Base-by-base conservation (phyloP, 2,329 filamentous ascomycete species). In the Verticillium klebahnii region DNA sequence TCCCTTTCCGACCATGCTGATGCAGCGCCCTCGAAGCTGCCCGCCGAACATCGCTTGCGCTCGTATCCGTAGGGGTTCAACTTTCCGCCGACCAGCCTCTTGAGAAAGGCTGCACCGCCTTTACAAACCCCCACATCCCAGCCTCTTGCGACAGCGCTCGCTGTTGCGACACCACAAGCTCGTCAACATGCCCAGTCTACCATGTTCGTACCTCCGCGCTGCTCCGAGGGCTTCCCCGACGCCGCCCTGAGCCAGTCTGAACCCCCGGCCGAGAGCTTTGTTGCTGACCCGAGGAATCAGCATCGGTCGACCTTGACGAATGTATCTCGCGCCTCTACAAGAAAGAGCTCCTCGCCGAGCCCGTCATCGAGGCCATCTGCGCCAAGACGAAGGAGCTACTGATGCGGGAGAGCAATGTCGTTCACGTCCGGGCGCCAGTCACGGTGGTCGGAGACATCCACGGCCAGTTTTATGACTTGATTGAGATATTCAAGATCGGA, bases 341-440 rank as follows among this genome's bases (percentile, higher is more conserved):
- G 74, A 97, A 97, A 76, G 95, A 98, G 77, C 86, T 99, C 63
- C 87, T 99, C 63, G 93, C 95, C 71, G 95, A 99, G 78, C 97
- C 94, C 52, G 93, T 99, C 68, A 94, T 99, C 77, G 95, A 99
- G 80, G 95, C 95, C 71, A 94, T 99, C 87, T 99, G 95, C 81
- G 93, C 95, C 76, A 99, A 99, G 77, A 95, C 96, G 25, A 99
- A 99, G 75, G 95, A 99, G 81, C 84, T 99, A 69, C 85, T 99
- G 69, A 99, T 99, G 95, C 94, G 96, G 74, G 95, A 99, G 86
- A 98, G 94, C 85, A 99, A 99, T 78, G 95, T 99, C 65, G 95
- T 99, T 64, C 95, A 99, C 76, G 96, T 99, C 65, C 88, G 88
- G 69, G 93, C 95, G 36, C 95, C 95, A 2, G 92, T 99, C 63